phyloP scores from a whole-genome alignment of 768 basidiomycete species.

The Pleurotus djamor region DNA sequence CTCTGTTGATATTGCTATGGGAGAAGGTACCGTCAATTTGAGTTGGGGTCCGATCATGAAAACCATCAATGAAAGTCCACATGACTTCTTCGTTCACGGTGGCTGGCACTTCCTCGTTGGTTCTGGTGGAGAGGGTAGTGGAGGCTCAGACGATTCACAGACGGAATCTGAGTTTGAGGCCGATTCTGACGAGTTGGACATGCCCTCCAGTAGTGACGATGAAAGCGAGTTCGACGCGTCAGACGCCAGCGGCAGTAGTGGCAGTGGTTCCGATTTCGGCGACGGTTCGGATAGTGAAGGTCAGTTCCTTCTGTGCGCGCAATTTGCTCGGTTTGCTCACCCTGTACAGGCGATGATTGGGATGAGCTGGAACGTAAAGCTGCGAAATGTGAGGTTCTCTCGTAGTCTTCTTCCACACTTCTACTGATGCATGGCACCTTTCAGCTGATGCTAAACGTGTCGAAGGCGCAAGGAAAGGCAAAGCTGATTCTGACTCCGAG shows the following conservation, averaged over 20 bases:
- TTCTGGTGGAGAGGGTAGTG: conserved; percentile 53
- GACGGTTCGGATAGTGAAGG: conserved; percentile 65
- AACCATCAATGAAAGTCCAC: conserved; percentile 93
- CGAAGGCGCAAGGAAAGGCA: conserved; percentile 32
- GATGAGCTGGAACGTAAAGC: conserved; percentile 93
- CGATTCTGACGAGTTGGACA: conserved; percentile 58
- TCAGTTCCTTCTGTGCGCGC: conserved; percentile 16
- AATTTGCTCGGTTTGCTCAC: conserved; percentile 9
- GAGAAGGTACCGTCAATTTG: conserved; percentile 94
- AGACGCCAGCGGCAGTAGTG: conserved; percentile 61
- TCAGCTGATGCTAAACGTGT: conserved; percentile 51
- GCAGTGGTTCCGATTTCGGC: conserved; percentile 65
- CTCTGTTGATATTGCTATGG: conserved; percentile 95
- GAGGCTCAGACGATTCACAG: conserved; percentile 40
- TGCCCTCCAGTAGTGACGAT: conserved; percentile 45
- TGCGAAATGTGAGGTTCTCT: conserved; percentile 61
- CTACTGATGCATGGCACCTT: neutral
- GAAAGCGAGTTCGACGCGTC: conserved; percentile 74
- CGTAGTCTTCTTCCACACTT: neutral
- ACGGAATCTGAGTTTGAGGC: conserved; percentile 47
- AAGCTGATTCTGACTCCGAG: conserved; percentile 50
- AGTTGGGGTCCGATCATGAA: conserved; percentile 99
- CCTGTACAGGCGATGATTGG: conserved; percentile 80
- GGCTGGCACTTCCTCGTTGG: conserved; percentile 93
- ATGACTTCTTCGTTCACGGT: conserved; percentile 94